phyloP scores from a whole-genome alignment of 345 rosid genomes.

The Eucalyptus marginata region DNA sequence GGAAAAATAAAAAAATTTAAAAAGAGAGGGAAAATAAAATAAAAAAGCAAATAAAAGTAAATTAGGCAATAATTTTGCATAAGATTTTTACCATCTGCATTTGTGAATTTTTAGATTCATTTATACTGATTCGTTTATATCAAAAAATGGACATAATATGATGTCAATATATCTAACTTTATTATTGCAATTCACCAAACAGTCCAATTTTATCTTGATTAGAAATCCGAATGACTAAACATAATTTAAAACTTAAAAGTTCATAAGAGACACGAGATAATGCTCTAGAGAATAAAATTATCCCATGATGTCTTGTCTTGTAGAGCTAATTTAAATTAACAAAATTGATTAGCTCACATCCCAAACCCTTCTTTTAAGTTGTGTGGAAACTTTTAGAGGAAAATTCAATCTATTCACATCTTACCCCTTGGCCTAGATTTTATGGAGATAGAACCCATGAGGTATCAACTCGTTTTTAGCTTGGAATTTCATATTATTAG shows the following conservation, averaged over 20 bases:
- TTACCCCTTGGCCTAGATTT: neutral
- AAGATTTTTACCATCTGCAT: rapidly evolving
- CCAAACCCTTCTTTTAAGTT: neutral
- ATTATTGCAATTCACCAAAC: too few species aligned
- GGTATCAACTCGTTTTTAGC: rapidly evolving
- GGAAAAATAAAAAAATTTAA: too few species aligned
- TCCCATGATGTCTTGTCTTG: neutral
- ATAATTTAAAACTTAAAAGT: neutral
- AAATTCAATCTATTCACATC: neutral
- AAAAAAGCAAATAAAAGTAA: too few species aligned
- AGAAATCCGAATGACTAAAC: rapidly evolving
- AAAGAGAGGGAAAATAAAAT: too few species aligned
- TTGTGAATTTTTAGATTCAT: too few species aligned
- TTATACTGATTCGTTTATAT: too few species aligned
- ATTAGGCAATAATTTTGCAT: too few species aligned
- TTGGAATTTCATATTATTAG: neutral
- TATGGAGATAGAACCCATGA: neutral
- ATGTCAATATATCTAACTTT: too few species aligned
- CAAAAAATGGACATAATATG: too few species aligned
- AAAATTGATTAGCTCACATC: neutral
- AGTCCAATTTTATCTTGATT: too few species aligned
- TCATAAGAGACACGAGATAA: neutral
- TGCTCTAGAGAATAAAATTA: neutral
- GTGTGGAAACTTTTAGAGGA: neutral
- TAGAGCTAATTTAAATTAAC: neutral